phyloP scores from a whole-genome alignment of 2,329 filamentous ascomycete species.

The Cercospora sp. region DNA sequence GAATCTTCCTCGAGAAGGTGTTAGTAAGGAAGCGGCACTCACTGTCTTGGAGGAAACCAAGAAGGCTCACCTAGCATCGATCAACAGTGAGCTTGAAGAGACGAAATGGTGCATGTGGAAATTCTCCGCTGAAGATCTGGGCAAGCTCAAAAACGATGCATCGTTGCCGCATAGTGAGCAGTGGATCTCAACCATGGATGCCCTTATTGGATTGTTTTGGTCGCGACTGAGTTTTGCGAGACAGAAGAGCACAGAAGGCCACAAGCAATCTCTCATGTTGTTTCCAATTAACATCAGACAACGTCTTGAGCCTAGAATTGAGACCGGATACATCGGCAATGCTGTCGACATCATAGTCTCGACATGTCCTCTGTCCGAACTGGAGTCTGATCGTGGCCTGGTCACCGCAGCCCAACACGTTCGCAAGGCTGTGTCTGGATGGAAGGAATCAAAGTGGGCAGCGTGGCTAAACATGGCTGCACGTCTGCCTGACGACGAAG shows the following conservation, averaged over 20 bases:
- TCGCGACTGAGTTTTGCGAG: slow-evolving; percentile 17
- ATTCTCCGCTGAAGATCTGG: slow-evolving; percentile 20
- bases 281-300: slow-evolving; percentile 25
- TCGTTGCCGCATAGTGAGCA: slow-evolving; percentile 1
- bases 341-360: slow-evolving; percentile 19
- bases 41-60: slow-evolving; percentile 17
- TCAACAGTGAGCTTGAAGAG: slow-evolving; percentile 3
- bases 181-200: slow-evolving; percentile 29
- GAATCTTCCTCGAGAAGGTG: slow-evolving; percentile 12
- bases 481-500: slow-evolving; percentile 18
- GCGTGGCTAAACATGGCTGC: slow-evolving; percentile 22
- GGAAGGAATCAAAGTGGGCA: slow-evolving; percentile 15
- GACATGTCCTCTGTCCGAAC: slow-evolving; percentile 1
- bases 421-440: slow-evolving; percentile 20
- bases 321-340: slow-evolving; percentile 22
- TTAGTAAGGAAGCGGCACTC: slow-evolving; percentile 5
- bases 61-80: slow-evolving; percentile 7
- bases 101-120: slow-evolving; percentile 22
- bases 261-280: slow-evolving; percentile 14
- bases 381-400: slow-evolving; percentile 16
- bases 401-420: slow-evolving; percentile 16
- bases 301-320: slow-evolving; percentile 18
- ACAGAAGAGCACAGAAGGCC: slow-evolving; percentile 15
- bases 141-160: slow-evolving; percentile 21
- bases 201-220: slow-evolving; percentile 26